A percentile compares a stretch with the other conserved stretches of the same genome.
Evolutionary conservation across 192 early-diverging fungal species (phyloP).

Genomic region (Spinellus fusiger): DNA sequence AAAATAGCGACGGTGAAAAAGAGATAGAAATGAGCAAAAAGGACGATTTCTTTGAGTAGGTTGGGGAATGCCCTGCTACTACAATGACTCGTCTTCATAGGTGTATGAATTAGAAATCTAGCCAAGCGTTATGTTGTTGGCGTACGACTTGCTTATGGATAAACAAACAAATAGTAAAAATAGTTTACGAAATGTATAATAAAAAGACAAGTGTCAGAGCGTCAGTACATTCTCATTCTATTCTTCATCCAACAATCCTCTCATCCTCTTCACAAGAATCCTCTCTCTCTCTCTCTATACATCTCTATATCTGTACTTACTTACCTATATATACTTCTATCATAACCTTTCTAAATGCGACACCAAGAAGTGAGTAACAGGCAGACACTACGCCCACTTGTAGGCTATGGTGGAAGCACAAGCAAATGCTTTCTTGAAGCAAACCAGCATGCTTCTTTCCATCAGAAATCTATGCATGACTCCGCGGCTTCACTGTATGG

Average conservation of each 20-base stretch:
- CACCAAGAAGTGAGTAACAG: not conserved
- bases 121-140: not conserved
- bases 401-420: not conserved
- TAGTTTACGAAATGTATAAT: not conserved
- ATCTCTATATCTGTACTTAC: not conserved
- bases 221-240: not conserved
- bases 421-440: not conserved
- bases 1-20: not conserved
- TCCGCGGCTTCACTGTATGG: not conserved
- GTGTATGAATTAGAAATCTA: not conserved
- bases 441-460: not conserved
- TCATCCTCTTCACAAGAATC: too few relatives aligned
- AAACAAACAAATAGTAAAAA: not conserved
- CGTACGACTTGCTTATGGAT: not conserved
- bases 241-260: too few relatives aligned
- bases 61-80: not conserved
- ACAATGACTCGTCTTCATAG: not conserved
- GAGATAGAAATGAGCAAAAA: not conserved
- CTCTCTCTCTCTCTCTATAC: too few relatives aligned
- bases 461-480: not conserved
- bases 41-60: conserved; percentile 19
- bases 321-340: not conserved
- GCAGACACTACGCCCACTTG: not conserved
- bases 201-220: not conserved
- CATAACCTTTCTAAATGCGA: too few relatives aligned